Percentiles rank a stretch among this genome's conserved stretches.
These are phyloP conservation scores for Pythium sukuiense DNA, from an alignment of 352 stramenopile genomes.

Conservation along the genomic window DNA sequence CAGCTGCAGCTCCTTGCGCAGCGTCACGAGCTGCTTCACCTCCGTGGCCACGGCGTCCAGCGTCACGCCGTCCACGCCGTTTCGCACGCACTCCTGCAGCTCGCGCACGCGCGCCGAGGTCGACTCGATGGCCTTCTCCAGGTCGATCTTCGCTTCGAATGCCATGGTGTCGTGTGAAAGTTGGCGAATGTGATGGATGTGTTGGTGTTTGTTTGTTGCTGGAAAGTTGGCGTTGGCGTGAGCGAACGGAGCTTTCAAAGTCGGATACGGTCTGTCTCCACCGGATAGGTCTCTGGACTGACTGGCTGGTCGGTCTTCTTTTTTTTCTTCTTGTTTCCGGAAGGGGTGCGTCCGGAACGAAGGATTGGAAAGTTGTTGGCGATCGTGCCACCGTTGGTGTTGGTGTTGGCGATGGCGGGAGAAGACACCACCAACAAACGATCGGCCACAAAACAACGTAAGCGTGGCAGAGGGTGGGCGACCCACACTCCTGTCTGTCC, in stretches of 20 bases:
- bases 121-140: slow-evolving; percentile 60
- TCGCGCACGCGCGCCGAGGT: slow-evolving; percentile 51
- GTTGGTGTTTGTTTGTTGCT: slow-evolving; percentile 3
- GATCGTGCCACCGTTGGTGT: background rate
- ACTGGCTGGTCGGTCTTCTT: slow-evolving; percentile 23
- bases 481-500: background rate
- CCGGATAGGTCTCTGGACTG: slow-evolving; percentile 6
- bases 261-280: background rate
- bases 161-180: slow-evolving; percentile 30
- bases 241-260: too few species aligned
- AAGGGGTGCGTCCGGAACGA: background rate
- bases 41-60: slow-evolving; percentile 54
- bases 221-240: slow-evolving; percentile 2
- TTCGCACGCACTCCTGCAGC: slow-evolving; percentile 51
- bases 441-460: background rate
- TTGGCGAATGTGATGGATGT: background rate
- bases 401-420: background rate
- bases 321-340: slow-evolving; percentile 4
- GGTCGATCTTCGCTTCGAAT: slow-evolving; percentile 40
- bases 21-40: slow-evolving; percentile 53
- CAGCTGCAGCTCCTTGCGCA: slow-evolving; percentile 71
- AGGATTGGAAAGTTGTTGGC: background rate
- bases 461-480: background rate
- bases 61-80: slow-evolving; percentile 40
- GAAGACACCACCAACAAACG: background rate